Base-by-base conservation (phyloP, 1,139 yeast genomes). In the Candida frijolesensis region DNA sequence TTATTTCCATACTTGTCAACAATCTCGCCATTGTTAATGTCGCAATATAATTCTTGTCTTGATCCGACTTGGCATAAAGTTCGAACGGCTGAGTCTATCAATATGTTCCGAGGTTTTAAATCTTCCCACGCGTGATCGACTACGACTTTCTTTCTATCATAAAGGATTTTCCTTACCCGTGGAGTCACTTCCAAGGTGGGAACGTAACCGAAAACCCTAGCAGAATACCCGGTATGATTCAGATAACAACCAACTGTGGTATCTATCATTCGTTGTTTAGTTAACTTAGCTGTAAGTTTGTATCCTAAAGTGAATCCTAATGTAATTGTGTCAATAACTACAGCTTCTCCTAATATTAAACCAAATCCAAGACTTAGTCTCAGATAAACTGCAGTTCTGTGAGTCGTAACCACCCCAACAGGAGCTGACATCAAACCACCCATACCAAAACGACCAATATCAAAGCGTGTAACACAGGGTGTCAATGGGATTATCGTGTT, bases 51-150 rank as follows among this genome's bases (percentile, higher is more conserved):
- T 11, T 51, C 45, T 15, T 45, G 18, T 35, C 52, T 18, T 10
- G 51, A 48, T 7, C 56, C 55, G 2, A 48, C 45, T 29, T 43
- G 47, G 45, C 56, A 54, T 11, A 51, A 11, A 22, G 51, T 50
- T 12, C 41, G 33, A 7, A 50, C 37, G 18, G 46, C 18, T 9
- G 46, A 45, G 27, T 48, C 42, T 11, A 37, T 41, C 44, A 46
- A 38, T 10, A 46, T 25, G 14, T 44, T 43, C 9, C 32, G 33
- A 6, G 47, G 43, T 16, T 35, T 14, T 18, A 18, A 32, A 5
- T 19, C 18, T 34, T 44, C 33, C 46, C 48, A 45, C 3, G 18
- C 35, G 5, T 46, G 41, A 19, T 30, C 44, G 3, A 34, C 42
- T 15, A 37, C 43, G 9, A 39, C 37, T 14, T 16, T 44, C 15